A percentile compares a stretch with the other conserved stretches of the same genome.
Conservation (phyloP, 2,329 filamentous ascomycete species). For the Boeremia exigua region DNA sequence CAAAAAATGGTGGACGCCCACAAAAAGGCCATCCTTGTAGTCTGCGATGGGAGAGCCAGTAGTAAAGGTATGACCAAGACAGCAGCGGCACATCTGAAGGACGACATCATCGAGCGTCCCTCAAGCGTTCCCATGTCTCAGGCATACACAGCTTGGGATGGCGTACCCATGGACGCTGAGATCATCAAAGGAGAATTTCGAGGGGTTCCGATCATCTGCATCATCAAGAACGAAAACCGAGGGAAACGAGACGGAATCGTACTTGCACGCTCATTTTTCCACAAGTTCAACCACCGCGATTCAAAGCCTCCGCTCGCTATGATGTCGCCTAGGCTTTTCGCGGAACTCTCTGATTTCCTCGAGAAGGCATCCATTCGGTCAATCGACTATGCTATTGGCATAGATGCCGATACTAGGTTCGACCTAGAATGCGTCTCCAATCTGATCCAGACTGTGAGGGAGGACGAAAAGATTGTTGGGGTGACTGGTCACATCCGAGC, state of each 20-base stretch:
- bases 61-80: constrained; percentile 58
- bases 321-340: constrained; percentile 17
- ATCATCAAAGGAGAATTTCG: constrained; percentile 54
- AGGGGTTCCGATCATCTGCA: constrained; percentile 55
- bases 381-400: constrained; percentile 20
- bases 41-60: constrained; percentile 57
- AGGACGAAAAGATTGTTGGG: constrained; percentile 45
- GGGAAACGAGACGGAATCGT: constrained; percentile 60
- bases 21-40: constrained; percentile 54
- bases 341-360: constrained; percentile 13
- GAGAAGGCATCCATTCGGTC: constrained; percentile 1
- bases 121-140: constrained; percentile 17
- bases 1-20: constrained; percentile 54
- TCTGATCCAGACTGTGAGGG: constrained; percentile 3
- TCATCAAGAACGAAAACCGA: constrained; percentile 58
- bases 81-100: constrained; percentile 55
- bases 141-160: constrained; percentile 54
- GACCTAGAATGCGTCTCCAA: constrained; percentile 53
- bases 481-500: constrained; percentile 59
- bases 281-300: constrained; percentile 56
- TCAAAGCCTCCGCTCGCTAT: constrained; percentile 26
- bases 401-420: constrained; percentile 54
- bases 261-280: constrained; percentile 56
- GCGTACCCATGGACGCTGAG: constrained; percentile 36
- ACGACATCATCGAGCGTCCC: constrained; percentile 56